Percentiles rank a stretch among this genome's conserved stretches.
Conservation (phyloP, 2,329 filamentous ascomycete species). For the Coleophoma crateriformis region DNA sequence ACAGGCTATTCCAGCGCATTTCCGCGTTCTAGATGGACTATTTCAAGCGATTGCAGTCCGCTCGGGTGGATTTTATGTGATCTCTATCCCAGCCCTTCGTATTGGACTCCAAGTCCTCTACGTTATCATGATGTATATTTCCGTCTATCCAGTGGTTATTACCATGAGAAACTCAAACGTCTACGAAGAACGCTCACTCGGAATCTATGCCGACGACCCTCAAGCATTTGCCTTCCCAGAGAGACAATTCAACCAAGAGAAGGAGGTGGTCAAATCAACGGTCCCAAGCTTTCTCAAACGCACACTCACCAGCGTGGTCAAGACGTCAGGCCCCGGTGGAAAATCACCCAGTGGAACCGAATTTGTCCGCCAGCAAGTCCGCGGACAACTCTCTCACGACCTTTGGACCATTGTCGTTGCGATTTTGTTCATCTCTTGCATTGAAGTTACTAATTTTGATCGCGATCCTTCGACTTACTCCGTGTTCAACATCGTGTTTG, state of each 20-base stretch:
- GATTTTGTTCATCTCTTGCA: constrained; percentile 52
- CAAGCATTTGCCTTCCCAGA: background rate
- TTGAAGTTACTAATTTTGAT: constrained; percentile 51
- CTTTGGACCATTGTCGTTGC: constrained; percentile 61
- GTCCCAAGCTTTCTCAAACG: constrained; percentile 5
- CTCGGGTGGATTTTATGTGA: constrained; percentile 61
- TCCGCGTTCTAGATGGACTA: constrained; percentile 56
- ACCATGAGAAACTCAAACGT: constrained; percentile 65
- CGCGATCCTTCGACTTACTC: constrained; percentile 45
- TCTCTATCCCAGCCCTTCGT: constrained; percentile 48
- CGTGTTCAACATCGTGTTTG: constrained; percentile 56
- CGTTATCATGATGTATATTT: constrained; percentile 63
- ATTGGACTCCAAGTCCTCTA: constrained; percentile 56
- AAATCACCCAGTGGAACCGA: constrained; percentile 3
- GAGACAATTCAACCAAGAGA: background rate
- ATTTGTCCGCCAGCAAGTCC: constrained; percentile 40
- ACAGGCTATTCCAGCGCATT: constrained; percentile 42
- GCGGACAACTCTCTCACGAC: constrained; percentile 61
- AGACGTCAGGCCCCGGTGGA: background rate
- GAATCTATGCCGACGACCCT: constrained; percentile 40
- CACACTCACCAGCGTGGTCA: constrained; percentile 1
- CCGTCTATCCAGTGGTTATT: constrained; percentile 56
- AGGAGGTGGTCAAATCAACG: background rate
- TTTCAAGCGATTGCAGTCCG: constrained; percentile 62
- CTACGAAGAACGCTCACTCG: constrained; percentile 64